Percentiles rank a stretch among this genome's conserved stretches.
Evolutionary conservation across 805 yeast genomes (phyloP).

Genomic region (Spathaspora arborariae): DNA sequence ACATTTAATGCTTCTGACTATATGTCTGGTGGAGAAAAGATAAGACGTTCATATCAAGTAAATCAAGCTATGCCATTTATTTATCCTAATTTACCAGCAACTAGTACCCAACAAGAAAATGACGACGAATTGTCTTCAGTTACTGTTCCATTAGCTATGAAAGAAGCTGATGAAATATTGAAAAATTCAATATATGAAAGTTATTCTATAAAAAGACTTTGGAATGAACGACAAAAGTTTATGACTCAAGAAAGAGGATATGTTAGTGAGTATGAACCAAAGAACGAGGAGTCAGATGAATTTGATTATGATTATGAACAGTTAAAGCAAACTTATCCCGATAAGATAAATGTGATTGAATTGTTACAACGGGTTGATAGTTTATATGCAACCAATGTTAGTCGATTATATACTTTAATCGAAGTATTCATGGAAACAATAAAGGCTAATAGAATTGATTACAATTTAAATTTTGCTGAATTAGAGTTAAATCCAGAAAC

Average conservation of each 20-base stretch:
- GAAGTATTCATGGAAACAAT: constrained; percentile 62
- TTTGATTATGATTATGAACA: constrained; percentile 26
- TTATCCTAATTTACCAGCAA: constrained; percentile 43
- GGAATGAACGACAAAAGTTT: constrained; percentile 67
- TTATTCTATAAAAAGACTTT: constrained; percentile 64
- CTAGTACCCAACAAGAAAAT: constrained; percentile 10
- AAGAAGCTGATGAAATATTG: constrained; percentile 74
- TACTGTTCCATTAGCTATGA: constrained; percentile 64
- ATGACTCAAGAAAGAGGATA: constrained; percentile 69
- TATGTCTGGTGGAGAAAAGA: constrained; percentile 46
- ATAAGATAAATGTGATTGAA: constrained; percentile 30
- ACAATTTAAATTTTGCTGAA: constrained; percentile 32
- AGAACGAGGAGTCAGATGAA: not conserved
- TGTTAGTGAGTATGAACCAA: constrained; percentile 14
- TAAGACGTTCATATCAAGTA: constrained; percentile 57
- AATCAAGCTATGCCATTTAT: constrained; percentile 65
- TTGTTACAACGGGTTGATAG: constrained; percentile 55
- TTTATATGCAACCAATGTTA: constrained; percentile 51
- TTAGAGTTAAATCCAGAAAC: constrained; percentile 31
- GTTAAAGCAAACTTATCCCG: constrained; percentile 26
- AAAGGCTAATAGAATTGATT: constrained; percentile 45
- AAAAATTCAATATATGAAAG: constrained; percentile 60
- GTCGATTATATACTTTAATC: constrained; percentile 59
- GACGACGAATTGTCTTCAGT: not conserved
- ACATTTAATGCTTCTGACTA: constrained; percentile 44